Base-by-base conservation (phyloP, 2,329 filamentous ascomycete genomes). In the Xylaria hypoxylon region DNA sequence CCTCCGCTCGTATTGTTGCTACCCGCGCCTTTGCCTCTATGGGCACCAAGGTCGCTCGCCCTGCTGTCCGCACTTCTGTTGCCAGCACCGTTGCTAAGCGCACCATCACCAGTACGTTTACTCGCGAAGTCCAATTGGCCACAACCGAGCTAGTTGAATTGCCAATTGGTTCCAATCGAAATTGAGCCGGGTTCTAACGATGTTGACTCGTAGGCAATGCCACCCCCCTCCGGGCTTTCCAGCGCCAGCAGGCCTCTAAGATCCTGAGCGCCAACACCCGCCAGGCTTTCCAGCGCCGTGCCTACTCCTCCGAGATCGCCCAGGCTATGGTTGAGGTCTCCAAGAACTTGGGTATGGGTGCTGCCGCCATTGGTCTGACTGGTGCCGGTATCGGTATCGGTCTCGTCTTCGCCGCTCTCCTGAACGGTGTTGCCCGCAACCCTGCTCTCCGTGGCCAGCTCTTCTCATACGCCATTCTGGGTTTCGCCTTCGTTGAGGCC, bases 321-420 rank as follows among this genome's bases (percentile, higher is more conserved):
- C 87, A 91, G 82, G 92, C 92, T 83, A 90, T 94, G 86, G 92
- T 94, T 82, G 91, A 94, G 88, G 91, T 93, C 85, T 94, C 92
- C 84, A 92, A 93, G 89, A 94, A 94, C 90, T 82, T 94, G 79
- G 92, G 92, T 88, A 94, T 94, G 91, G 92, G 92, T 84, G 86
- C 90, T 77, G 93, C 93, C 79, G 93, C 93, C 86, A 94, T 96
- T 80, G 93, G 93, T 91, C 91, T 96, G 79, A 92, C 91, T 81
- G 91, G 91, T 91, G 91, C 92, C 80, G 92, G 92, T 93, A 93
- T 96, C 83, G 93, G 93, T 92, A 96, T 96, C 85, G 93, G 93
- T 88, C 90, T 95, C 81, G 93, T 96, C 81, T 96, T 96, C 89
- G 92, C 91, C 81, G 90, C 92, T 79, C 92, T 96, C 81, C 88